phyloP scores from a whole-genome alignment of 225 moss, liverwort and hornwort species.

The Asterella californica region DNA sequence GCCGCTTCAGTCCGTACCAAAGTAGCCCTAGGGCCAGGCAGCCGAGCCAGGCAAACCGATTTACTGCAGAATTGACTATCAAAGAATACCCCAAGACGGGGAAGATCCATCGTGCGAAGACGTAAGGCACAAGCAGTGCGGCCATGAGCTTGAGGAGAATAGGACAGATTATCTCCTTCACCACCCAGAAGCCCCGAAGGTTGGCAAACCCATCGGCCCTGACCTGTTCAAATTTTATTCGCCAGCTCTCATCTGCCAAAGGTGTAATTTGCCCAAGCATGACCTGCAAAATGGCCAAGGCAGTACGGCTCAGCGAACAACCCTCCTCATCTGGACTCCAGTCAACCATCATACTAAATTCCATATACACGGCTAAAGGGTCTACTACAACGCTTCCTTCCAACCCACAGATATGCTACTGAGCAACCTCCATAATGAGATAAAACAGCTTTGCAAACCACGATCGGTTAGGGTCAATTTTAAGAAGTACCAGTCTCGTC shows the following conservation, averaged over 20 bases:
- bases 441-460: background rate
- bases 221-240: slow-evolving; percentile 85
- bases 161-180: slow-evolving; percentile 72
- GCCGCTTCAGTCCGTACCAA: slow-evolving; percentile 70
- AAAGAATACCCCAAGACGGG: slow-evolving; percentile 73
- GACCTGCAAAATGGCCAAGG: slow-evolving; percentile 47
- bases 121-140: slow-evolving; percentile 68
- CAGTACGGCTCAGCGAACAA: background rate
- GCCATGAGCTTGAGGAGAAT: slow-evolving; percentile 69
- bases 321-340: background rate
- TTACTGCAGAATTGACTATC: slow-evolving; percentile 66
- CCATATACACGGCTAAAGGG: background rate
- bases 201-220: slow-evolving; percentile 88
- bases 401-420: background rate
- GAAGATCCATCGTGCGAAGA: slow-evolving; percentile 62
- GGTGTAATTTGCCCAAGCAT: slow-evolving; percentile 94
- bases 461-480: background rate
- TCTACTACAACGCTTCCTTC: background rate
- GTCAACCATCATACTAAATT: background rate
- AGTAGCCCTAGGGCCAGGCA: slow-evolving; percentile 67
- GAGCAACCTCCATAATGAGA: background rate
- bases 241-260: slow-evolving; percentile 83
- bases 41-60: slow-evolving; percentile 90
- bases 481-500: slow-evolving; percentile 75
- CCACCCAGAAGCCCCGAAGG: slow-evolving; percentile 79